Evolutionary conservation across 1,284 basidiomycete species (phyloP).

Genomic region (Serendipita sp.): DNA sequence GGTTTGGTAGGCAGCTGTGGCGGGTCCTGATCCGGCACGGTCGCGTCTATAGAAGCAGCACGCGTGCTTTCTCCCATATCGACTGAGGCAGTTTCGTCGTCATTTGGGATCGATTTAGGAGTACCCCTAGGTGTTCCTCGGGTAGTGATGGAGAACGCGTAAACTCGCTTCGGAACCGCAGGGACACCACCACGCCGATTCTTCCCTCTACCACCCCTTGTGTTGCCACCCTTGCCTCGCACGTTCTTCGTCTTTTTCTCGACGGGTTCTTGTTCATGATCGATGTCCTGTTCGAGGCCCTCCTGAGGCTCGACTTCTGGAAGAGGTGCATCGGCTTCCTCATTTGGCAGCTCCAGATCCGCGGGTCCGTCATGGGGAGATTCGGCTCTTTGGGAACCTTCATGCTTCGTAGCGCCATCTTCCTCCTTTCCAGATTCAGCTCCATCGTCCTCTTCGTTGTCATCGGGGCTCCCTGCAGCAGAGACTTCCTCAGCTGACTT

Average conservation of each 20-base stretch:
- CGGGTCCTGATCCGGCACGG: neutral
- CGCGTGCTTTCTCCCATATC: neutral
- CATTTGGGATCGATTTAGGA: neutral
- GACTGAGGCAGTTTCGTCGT: neutral
- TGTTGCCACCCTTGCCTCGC: neutral
- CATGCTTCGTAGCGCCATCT: neutral
- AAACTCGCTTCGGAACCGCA: neutral
- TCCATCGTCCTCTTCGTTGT: neutral
- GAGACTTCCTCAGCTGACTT: neutral
- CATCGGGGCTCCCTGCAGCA: neutral
- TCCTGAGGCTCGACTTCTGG: neutral
- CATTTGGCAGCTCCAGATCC: neutral
- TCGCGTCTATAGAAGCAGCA: neutral
- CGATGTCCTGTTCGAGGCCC: neutral
- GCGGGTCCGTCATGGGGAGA: neutral
- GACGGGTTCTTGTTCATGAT: neutral
- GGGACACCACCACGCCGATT: neutral
- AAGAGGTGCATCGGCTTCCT: neutral
- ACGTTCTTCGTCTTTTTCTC: neutral
- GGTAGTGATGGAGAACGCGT: neutral
- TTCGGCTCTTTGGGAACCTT: neutral
- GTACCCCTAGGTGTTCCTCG: conserved; percentile 4
- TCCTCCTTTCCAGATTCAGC: neutral
- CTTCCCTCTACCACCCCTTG: neutral
- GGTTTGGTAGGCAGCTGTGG: neutral